A percentile compares a stretch with the other conserved stretches of the same genome.
Conservation (phyloP, 75 land plant species). For the Pseudotsuga menziesii region DNA sequence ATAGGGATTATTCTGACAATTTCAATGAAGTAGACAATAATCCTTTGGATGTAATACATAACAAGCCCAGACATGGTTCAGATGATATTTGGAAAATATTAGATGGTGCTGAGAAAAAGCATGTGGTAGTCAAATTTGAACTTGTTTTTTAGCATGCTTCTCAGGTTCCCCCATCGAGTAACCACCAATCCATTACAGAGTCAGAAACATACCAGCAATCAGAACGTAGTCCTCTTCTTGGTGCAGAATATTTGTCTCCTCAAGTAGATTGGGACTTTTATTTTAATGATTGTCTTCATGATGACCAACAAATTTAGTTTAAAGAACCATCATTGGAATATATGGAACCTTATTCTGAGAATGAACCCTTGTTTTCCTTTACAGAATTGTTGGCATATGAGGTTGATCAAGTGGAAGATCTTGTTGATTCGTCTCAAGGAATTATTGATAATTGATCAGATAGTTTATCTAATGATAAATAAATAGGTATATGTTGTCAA, state of each 20-base stretch:
- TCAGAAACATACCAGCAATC: background rate
- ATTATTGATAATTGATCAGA: constrained; percentile 11
- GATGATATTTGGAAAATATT: background rate
- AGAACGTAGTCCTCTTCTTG: background rate
- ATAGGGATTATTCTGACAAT: too few relatives aligned
- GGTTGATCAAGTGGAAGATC: constrained; percentile 21
- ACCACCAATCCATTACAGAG: background rate
- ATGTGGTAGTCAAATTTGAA: background rate
- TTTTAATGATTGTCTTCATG: background rate
- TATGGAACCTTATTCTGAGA: background rate
- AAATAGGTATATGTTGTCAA: background rate
- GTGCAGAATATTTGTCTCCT: background rate
- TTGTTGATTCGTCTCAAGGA: background rate
- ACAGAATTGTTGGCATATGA: constrained; percentile 53
- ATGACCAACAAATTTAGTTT: background rate
- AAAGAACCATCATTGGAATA: background rate
- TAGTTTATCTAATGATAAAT: background rate
- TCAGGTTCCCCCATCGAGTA: background rate
- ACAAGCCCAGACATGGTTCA: background rate
- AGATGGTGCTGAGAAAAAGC: background rate
- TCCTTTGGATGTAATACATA: background rate
- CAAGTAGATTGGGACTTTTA: background rate
- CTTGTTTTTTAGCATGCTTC: background rate
- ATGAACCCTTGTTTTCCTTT: constrained; percentile 28
- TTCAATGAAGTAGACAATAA: too few relatives aligned